Evolutionary conservation across 2,329 filamentous ascomycete genomes (phyloP).

Genomic region (Colletotrichum higginsianum): DNA sequence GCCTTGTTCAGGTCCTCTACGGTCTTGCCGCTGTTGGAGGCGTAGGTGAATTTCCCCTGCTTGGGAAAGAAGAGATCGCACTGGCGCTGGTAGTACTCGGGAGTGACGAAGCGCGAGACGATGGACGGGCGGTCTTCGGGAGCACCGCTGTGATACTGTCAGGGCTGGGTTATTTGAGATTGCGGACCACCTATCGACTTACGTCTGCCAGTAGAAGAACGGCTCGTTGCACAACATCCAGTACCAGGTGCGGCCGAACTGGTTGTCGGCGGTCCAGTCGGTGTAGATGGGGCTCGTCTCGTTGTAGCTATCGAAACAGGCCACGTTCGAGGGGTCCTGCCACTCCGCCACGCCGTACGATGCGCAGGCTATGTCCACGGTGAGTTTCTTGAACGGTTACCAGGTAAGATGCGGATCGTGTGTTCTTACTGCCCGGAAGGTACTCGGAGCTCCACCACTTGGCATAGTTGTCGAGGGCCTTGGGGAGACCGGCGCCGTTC

Average conservation of each 20-base stretch:
- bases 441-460: conserved; percentile 64
- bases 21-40: conserved; percentile 60
- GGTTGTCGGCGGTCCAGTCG: conserved; percentile 63
- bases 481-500: conserved; percentile 67
- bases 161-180: conserved; percentile 41
- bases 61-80: conserved; percentile 70
- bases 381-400: conserved; percentile 14
- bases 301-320: conserved; percentile 70
- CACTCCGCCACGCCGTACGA: conserved; percentile 63
- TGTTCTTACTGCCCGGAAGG: conserved; percentile 63
- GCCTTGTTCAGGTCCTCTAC: conserved; percentile 64
- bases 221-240: conserved; percentile 77
- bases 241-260: conserved; percentile 66
- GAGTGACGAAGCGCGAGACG: conserved; percentile 65
- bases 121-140: conserved; percentile 61
- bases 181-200: conserved; percentile 42
- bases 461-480: conserved; percentile 68
- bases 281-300: conserved; percentile 63
- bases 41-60: conserved; percentile 65
- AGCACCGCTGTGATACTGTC: conserved; percentile 57
- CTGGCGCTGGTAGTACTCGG: conserved; percentile 69
- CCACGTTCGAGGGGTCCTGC: conserved; percentile 56
- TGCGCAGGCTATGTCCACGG: conserved; percentile 56
- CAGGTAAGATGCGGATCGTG: neutral
- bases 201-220: conserved; percentile 63